Evolutionary conservation across 257 asterid genomes (phyloP), one percentile per base, ranked within the genome.

Genomic region (Ilex asprella): DNA sequence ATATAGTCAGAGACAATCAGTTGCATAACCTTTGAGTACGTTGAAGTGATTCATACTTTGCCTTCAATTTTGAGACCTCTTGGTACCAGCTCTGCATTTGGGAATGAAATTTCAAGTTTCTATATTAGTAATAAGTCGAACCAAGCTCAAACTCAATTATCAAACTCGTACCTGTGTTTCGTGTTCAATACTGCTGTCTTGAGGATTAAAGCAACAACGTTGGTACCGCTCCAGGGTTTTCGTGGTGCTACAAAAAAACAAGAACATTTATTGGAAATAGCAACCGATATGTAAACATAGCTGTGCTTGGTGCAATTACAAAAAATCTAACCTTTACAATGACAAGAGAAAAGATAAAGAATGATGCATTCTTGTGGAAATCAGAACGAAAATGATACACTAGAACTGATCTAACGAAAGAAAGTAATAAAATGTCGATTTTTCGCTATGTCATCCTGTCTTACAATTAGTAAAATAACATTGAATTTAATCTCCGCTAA

Each of bases 171-270:
- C 96, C 98, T 88, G 92, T 13, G 90, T 70, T 73, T 92, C 95
- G 65, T 76, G 78, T 65, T 83, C 91, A 56, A 64, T 76, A 43
- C 67, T 61, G 39, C 50, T 73, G 47, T 92, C 91, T 46, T 72
- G 87, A 66, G 84, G 82, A 79, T 76, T 86, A 80, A 78, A 79
- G 75, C 79, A 70, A 76, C 91, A 81, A 50, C 88, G 85, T 66
- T 89, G 93, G 66, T 92, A 92, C n/a, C 98, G 85, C 50, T 92
- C 98, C 7, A 92, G 91, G 31, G 95, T 89, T 68, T 82, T 78
- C 2, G 65, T 69, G 46, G 74, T 73, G 73, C 98, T 89, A 81
- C 72, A 62, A 75, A 14, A 14, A 69, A 46, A 3, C 31, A 10
- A 3, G 10, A 6, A 30, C 1, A 67, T 21, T 21, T 0, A 21